Evolutionary conservation across 177 flowering plant species (phyloP).

Genomic region (Vitis hybrid): DNA sequence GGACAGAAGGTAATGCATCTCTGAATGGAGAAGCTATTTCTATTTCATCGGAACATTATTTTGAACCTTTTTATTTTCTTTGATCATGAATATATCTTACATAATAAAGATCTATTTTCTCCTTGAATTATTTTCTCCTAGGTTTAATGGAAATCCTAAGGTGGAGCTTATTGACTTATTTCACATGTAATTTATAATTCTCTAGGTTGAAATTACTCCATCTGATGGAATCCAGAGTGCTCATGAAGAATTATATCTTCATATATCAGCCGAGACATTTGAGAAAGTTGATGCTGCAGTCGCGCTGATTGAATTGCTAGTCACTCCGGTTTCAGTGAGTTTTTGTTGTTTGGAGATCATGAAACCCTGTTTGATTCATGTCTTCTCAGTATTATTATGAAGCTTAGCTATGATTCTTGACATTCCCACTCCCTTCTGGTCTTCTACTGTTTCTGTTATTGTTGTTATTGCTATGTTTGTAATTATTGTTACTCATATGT

Average conservation of each 20-base stretch:
- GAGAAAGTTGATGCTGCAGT: constrained; percentile 94
- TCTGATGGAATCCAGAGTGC: constrained; percentile 45
- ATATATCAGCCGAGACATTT: constrained; percentile 78
- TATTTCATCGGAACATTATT: not conserved
- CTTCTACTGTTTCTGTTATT: not conserved
- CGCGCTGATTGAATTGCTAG: constrained; percentile 69
- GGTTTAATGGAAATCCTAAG: not conserved
- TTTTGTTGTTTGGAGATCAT: constrained; percentile 8
- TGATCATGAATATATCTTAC: not conserved
- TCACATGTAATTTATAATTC: not conserved
- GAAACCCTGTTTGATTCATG: not conserved
- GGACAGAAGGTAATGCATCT: constrained; percentile 59
- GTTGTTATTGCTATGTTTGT: not conserved
- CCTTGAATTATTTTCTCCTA: not conserved
- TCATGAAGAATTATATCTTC: constrained; percentile 67
- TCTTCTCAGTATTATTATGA: not conserved
- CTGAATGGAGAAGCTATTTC: not conserved
- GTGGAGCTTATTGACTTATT: not conserved
- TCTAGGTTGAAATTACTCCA: constrained; percentile 65
- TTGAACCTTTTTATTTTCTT: not conserved
- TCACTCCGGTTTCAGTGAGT: constrained; percentile 77
- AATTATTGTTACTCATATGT: constrained; percentile 5
- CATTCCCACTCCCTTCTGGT: not conserved
- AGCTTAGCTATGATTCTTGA: not conserved
- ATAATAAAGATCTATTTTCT: not conserved